Percentiles rank a stretch among this genome's conserved stretches.
phyloP scores from a whole-genome alignment of 805 yeast genomes.

The Clavispora carvajalis region DNA sequence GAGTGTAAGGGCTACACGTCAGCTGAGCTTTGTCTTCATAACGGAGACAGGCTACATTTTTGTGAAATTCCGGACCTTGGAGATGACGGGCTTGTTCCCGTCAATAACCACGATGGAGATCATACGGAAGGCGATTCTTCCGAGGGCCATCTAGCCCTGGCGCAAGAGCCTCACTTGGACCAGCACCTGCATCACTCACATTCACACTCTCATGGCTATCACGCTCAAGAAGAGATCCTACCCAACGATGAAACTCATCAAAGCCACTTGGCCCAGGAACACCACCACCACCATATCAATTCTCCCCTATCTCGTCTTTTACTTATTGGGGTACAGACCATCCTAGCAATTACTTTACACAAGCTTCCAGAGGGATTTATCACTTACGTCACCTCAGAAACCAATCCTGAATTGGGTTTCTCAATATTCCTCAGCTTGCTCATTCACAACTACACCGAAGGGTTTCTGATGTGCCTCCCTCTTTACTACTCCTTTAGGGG shows the following conservation, averaged over 20 bases:
- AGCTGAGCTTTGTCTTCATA: constrained; percentile 30
- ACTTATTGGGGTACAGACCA: constrained; percentile 86
- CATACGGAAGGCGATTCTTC: neutral
- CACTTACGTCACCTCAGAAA: constrained; percentile 74
- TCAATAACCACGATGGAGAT: neutral
- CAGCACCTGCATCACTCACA: constrained; percentile 6
- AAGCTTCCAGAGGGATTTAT: constrained; percentile 95
- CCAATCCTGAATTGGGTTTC: constrained; percentile 58
- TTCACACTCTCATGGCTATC: constrained; percentile 20
- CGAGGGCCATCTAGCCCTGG: neutral
- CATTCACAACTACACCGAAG: constrained; percentile 90
- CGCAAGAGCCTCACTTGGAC: neutral
- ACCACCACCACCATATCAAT: constrained; percentile 76
- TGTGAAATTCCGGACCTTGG: constrained; percentile 36
- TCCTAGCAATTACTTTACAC: constrained; percentile 80
- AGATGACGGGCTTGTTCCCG: neutral
- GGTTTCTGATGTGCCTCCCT: constrained; percentile 90
- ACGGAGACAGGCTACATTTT: constrained; percentile 24
- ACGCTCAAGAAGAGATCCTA: constrained; percentile 5
- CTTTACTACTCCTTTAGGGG: constrained; percentile 63
- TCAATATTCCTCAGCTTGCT: constrained; percentile 79
- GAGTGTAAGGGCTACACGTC: constrained; percentile 47
- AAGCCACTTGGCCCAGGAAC: constrained; percentile 18
- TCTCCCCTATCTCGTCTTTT: constrained; percentile 75
- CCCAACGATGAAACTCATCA: constrained; percentile 3